Percentiles rank a stretch among this genome's conserved stretches.
These are phyloP conservation scores for Phytophthora sp. DNA, from an alignment of 352 stramenopile genomes.

Conservation along the genomic window DNA sequence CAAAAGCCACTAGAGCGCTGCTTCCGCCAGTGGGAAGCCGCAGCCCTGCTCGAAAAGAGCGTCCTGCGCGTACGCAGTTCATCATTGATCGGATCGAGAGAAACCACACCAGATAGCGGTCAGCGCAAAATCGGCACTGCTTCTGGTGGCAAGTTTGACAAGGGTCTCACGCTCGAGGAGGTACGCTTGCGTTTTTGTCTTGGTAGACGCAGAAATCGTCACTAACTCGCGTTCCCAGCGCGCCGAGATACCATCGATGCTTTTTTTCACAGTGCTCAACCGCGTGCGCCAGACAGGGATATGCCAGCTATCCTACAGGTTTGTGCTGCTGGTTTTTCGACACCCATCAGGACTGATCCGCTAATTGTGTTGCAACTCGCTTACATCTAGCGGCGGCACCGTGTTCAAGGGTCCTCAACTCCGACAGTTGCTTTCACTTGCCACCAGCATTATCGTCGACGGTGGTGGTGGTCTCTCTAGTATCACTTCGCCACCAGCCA, in stretches of 20 bases:
- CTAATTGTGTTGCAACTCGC: neutral
- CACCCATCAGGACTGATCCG: neutral
- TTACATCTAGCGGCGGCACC: constrained; percentile 35
- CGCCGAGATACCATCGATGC: constrained; percentile 60
- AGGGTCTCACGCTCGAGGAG: constrained; percentile 54
- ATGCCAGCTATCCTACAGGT: constrained; percentile 70
- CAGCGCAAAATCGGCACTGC: constrained; percentile 12
- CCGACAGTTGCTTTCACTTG: constrained; percentile 59
- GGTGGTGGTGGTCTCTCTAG: constrained; percentile 26
- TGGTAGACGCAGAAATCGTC: neutral
- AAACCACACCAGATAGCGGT: constrained; percentile 19
- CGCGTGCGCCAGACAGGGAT: constrained; percentile 67
- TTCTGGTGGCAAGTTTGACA: constrained; percentile 18
- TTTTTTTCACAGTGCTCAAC: constrained; percentile 80
- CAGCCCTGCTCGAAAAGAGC: constrained; percentile 51
- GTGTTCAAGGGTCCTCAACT: constrained; percentile 53
- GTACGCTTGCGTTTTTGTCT: constrained; percentile 23
- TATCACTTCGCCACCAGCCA: neutral
- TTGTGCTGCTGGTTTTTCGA: neutral
- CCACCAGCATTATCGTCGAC: constrained; percentile 68
- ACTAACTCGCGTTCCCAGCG: constrained; percentile 35
- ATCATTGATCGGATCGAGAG: constrained; percentile 22
- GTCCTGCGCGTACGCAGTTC: constrained; percentile 48
- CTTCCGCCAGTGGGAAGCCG: constrained; percentile 64
- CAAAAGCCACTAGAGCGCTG: constrained; percentile 64